phyloP scores from a whole-genome alignment of 768 basidiomycete species.

The Infundibulicybe gibba region DNA sequence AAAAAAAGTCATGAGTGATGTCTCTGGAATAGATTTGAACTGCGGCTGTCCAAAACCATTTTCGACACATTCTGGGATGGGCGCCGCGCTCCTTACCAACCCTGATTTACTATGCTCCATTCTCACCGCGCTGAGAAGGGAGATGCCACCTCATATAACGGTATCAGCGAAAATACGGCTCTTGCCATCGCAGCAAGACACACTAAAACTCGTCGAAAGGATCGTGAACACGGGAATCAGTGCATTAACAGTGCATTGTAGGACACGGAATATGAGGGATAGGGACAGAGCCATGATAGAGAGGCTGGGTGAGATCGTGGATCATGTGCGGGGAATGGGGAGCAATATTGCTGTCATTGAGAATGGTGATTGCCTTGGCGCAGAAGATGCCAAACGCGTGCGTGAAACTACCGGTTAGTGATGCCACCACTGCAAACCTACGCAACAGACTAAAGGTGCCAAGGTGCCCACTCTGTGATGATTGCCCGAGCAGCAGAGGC shows the following conservation, averaged over 20 bases:
- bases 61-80: slow-evolving; percentile 93
- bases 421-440: background rate
- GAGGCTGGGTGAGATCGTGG: slow-evolving; percentile 80
- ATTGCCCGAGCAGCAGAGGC: slow-evolving; percentile 93
- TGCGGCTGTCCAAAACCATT: slow-evolving; percentile 98
- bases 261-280: slow-evolving; percentile 89
- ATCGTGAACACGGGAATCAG: slow-evolving; percentile 87
- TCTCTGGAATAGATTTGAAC: slow-evolving; percentile 94
- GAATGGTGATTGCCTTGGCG: slow-evolving; percentile 88
- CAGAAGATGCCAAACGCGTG: slow-evolving; percentile 75
- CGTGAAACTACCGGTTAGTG: slow-evolving; percentile 67
- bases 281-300: slow-evolving; percentile 75
- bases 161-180: slow-evolving; percentile 95
- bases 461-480: slow-evolving; percentile 90
- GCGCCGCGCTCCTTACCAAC: slow-evolving; percentile 88
- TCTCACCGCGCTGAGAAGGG: slow-evolving; percentile 69
- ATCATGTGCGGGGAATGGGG: slow-evolving; percentile 73
- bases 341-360: slow-evolving; percentile 84
- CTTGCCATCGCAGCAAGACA: slow-evolving; percentile 82
- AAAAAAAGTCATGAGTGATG: slow-evolving; percentile 78
- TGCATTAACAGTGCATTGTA: slow-evolving; percentile 90
- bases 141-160: slow-evolving; percentile 73
- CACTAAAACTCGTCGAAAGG: slow-evolving; percentile 82
- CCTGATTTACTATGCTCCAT: slow-evolving; percentile 91
- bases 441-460: background rate